Conservation (phyloP, 345 rosid genomes). For the Euphorbia peplus region DNA sequence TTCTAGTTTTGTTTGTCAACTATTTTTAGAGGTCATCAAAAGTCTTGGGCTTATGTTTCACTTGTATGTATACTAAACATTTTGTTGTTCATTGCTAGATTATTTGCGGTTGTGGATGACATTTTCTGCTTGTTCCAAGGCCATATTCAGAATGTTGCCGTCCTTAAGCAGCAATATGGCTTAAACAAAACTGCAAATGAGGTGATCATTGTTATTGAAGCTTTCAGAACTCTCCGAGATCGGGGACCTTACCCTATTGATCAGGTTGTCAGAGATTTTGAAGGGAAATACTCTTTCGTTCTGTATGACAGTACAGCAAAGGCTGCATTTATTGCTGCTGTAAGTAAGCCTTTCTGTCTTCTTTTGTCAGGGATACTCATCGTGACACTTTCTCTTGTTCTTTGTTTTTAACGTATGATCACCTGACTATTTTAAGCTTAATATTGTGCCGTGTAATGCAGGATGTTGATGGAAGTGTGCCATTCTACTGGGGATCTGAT, state of each 20-base stretch:
- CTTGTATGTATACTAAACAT: neutral
- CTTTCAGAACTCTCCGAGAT: slow-evolving; percentile 87
- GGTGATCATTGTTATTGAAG: slow-evolving; percentile 82
- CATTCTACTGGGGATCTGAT: slow-evolving; percentile 87
- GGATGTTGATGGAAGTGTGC: slow-evolving; percentile 88
- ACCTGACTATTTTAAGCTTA: neutral
- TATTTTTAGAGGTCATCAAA: neutral
- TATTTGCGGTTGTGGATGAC: slow-evolving; percentile 88
- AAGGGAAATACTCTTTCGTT: slow-evolving; percentile 70
- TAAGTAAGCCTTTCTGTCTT: slow-evolving; percentile 32
- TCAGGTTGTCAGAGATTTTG: slow-evolving; percentile 84
- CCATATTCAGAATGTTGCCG: slow-evolving; percentile 75
- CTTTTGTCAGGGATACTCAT: neutral
- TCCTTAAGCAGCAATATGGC: slow-evolving; percentile 93
- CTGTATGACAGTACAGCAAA: slow-evolving; percentile 69
- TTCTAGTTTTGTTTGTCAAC: neutral
- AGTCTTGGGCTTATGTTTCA: neutral
- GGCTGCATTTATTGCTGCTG: slow-evolving; percentile 64
- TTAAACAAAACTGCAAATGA: slow-evolving; percentile 82
- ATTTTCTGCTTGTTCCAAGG: slow-evolving; percentile 97
- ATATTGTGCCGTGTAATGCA: slow-evolving; percentile 22
- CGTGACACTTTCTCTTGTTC: neutral
- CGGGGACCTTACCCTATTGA: slow-evolving; percentile 95
- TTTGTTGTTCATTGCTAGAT: slow-evolving; percentile 35
- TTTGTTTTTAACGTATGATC: neutral